Evolutionary conservation across 2,329 filamentous ascomycete species (phyloP), one percentile per base, ranked within the genome.

Genomic region (Pseudogymnoascus sp.): DNA sequence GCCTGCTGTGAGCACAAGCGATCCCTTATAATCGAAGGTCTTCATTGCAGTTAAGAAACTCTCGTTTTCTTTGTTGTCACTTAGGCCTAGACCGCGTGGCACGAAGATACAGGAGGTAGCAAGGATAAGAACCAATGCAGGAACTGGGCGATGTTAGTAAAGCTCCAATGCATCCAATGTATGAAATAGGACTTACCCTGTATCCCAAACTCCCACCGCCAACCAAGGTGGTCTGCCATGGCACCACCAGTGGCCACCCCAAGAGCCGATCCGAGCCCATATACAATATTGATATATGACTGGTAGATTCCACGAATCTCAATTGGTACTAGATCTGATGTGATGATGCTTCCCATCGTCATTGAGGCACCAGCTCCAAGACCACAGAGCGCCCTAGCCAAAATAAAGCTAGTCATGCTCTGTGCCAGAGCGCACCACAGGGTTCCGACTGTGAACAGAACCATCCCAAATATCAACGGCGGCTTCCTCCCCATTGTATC

Each of bases 311-410:
- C 89, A 78, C 64, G 67, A 25, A 72, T 71, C 57, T 88, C 82
- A 65, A 91, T 88, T 1, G 86, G 86, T 36, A 92, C 87, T 57
- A 91, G 74, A 71, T 91, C 88, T 61, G 85, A 88, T 15, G 86
- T 84, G 64, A 91, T 84, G 60, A 91, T 89, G 5, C 80, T 84
- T 1, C 82, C 86, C 75, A 90, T 78, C 1, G 85, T 82, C 73
- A 89, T 80, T 57, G 88, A 78, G 0, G 87, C 88, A 0, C 88
- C 89, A 0, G 88, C 89, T 1, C 88, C 89, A 3, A 92, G 72
- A 0, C 89, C 89, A 64, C 87, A 89, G 6, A 88, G 74, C 0
- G 88, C 87, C 65, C 89, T 75, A 30, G 88, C 89, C 0, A 84
- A 71, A 63, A 91, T 89, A 67, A 92, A 85, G 64, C 81, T 82